Base-by-base conservation (phyloP, 2,329 filamentous ascomycete genomes). In the Neofusicoccum laricinum region DNA sequence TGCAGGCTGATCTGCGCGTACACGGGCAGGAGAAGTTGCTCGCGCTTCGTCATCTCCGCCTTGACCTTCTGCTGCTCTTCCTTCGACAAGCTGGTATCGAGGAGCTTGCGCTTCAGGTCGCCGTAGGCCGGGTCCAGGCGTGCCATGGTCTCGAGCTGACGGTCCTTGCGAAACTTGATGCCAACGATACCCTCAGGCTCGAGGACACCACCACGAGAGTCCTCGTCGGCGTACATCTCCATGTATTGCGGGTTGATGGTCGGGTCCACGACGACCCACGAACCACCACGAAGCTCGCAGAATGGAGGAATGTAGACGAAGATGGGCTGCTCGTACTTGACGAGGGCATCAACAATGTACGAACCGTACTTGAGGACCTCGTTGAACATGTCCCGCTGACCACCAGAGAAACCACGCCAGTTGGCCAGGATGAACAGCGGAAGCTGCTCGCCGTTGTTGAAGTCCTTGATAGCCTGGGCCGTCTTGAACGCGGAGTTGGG, bases 401-500 rank as follows among this genome's bases (percentile, higher is more conserved):
- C 95, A 84, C 95, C 95, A 70, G 95, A 99, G 92, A 99, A 99
- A 84, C 95, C 95, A 88, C 95, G 90, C 95, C 95, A 99, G 86
- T 99, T 99, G 81, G 95, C 95, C 68, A 99, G 88, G 76, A 99
- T 99, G 93, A 99, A 98, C 69, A 99, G 84, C 64, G 95, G 95
- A 75, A 99, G 85, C 83, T 99, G 95, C 82, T 99, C 95, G 77
- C 95, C 95, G 70, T 96, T 88, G 87, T 99, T 99, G 87, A 99
- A 99, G 84, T 99, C 95, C 73, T 90, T 93, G 82, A 99, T 96
- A 64, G 95, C 95, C 80, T 99, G 95, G 2, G 95, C 95, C 67
- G 95, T 99, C 90, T 99, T 99, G 89, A 94, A 99, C 25, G 95
- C 95, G 11, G 94, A 98, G 86, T 99, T 99, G 76, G 95, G 95